Percentiles rank a stretch among this genome's conserved stretches.
Evolutionary conservation across 2,329 filamentous ascomycete species (phyloP).

Genomic region (Colletotrichum viniferum): DNA sequence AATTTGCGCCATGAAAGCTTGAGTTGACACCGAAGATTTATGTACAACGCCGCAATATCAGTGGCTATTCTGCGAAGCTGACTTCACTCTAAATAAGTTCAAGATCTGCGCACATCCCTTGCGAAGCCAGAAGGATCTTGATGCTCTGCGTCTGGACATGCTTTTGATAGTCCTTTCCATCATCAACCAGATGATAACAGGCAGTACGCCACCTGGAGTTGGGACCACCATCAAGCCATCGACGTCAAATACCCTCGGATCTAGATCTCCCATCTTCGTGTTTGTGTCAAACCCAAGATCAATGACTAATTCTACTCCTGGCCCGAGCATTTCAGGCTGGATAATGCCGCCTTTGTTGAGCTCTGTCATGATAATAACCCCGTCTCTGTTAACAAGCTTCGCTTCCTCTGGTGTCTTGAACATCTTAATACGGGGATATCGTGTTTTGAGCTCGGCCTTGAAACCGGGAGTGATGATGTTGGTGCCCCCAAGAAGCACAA

Average conservation of each 20-base stretch:
- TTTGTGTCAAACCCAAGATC: not conserved
- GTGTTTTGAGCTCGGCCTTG: not conserved
- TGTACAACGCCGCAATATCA: not conserved
- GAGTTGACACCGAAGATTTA: not conserved
- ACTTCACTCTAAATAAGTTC: not conserved
- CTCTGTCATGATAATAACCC: not conserved
- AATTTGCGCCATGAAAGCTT: not conserved
- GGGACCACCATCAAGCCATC: not conserved
- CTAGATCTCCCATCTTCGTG: not conserved
- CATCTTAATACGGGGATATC: not conserved
- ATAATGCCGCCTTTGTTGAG: not conserved
- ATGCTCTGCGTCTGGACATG: not conserved
- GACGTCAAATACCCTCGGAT: not conserved
- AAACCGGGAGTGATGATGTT: not conserved
- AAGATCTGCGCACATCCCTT: not conserved
- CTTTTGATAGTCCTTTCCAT: not conserved
- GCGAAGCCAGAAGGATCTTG: not conserved
- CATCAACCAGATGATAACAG: not conserved
- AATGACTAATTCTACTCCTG: not conserved
- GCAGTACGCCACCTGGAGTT: not conserved
- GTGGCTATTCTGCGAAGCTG: not conserved
- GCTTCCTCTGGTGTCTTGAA: not conserved
- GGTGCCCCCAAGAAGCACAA: not conserved
- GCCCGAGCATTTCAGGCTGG: not conserved
- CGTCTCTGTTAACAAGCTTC: not conserved